Conservation (phyloP, 805 yeast genomes). For the Candida nanaspora region DNA sequence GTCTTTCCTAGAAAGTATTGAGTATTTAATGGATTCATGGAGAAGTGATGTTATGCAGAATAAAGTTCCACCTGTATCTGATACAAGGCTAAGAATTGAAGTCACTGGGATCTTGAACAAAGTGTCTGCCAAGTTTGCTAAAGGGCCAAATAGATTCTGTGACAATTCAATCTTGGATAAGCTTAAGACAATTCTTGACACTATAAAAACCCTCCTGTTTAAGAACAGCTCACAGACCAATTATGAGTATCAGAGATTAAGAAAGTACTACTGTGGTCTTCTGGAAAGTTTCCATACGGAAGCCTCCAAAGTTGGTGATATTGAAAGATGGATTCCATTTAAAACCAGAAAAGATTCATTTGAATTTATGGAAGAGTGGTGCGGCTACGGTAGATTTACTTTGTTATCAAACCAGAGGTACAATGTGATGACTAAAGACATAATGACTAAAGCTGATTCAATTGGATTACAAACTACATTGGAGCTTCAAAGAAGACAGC, state of each 20-base stretch:
- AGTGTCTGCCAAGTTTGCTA: slow-evolving; percentile 58
- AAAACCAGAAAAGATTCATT: slow-evolving; percentile 80
- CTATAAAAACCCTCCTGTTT: slow-evolving; percentile 49
- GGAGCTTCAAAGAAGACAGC: slow-evolving; percentile 67
- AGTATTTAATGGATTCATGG: slow-evolving; percentile 52
- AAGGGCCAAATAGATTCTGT: slow-evolving; percentile 39
- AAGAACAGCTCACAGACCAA: slow-evolving; percentile 51
- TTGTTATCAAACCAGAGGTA: slow-evolving; percentile 62
- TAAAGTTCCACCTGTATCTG: slow-evolving; percentile 13
- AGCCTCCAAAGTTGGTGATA: slow-evolving; percentile 32
- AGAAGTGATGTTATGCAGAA: slow-evolving; percentile 34
- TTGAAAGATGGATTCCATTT: slow-evolving; percentile 68
- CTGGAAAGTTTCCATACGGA: slow-evolving; percentile 68
- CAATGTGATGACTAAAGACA: slow-evolving; percentile 40
- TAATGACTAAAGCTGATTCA: slow-evolving; percentile 27
- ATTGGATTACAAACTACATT: slow-evolving; percentile 62
- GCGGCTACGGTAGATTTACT: slow-evolving; percentile 74
- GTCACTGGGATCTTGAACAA: slow-evolving; percentile 66
- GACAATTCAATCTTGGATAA: slow-evolving; percentile 68
- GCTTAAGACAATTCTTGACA: slow-evolving; percentile 54
- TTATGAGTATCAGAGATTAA: slow-evolving; percentile 65
- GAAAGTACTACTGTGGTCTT: slow-evolving; percentile 80
- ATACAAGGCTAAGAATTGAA: slow-evolving; percentile 51
- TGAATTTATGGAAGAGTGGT: slow-evolving; percentile 85
- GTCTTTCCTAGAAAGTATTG: slow-evolving; percentile 71